Evolutionary conservation across 2,329 filamentous ascomycete genomes (phyloP).

Genomic region (Aspergillus amoenus): DNA sequence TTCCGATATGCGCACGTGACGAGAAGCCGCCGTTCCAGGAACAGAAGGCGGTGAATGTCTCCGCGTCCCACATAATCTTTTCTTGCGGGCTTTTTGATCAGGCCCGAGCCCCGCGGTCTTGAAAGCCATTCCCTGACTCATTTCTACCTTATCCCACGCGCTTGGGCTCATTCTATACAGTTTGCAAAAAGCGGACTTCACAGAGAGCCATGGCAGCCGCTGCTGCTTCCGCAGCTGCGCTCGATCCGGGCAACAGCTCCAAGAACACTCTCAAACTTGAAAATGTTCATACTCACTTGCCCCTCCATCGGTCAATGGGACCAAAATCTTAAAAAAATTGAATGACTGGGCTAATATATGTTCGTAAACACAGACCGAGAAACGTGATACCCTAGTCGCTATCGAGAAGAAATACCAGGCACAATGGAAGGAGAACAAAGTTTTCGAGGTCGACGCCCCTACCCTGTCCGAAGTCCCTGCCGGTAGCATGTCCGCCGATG

Average conservation of each 20-base stretch:
- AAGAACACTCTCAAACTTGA: conserved; percentile 67
- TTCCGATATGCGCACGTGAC: conserved; percentile 23
- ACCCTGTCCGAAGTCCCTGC: conserved; percentile 74
- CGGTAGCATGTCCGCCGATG: conserved; percentile 68
- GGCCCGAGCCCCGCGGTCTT: conserved; percentile 20
- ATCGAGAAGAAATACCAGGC: conserved; percentile 88
- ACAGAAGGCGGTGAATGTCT: conserved; percentile 19
- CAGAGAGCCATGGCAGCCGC: conserved; percentile 41
- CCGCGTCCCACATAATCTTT: conserved; percentile 22
- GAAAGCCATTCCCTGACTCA: conserved; percentile 11
- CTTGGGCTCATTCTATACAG: conserved; percentile 20
- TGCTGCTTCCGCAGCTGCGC: conserved; percentile 54
- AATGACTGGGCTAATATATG: conserved; percentile 15
- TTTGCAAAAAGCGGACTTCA: conserved; percentile 27
- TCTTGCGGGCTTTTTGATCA: conserved; percentile 13
- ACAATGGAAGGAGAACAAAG: conserved; percentile 71
- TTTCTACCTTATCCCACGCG: conserved; percentile 5
- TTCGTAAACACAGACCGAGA: conserved; percentile 26
- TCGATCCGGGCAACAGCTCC: conserved; percentile 55
- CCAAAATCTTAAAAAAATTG: conserved; percentile 16
- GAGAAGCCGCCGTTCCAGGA: neutral
- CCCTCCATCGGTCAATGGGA: conserved; percentile 25
- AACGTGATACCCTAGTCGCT: conserved; percentile 32
- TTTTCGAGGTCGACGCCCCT: conserved; percentile 87
- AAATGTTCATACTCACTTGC: conserved; percentile 41